These are phyloP conservation scores for Craspedostauros australis DNA, from an alignment of 108 stramenopile species.

Conservation along the genomic window DNA sequence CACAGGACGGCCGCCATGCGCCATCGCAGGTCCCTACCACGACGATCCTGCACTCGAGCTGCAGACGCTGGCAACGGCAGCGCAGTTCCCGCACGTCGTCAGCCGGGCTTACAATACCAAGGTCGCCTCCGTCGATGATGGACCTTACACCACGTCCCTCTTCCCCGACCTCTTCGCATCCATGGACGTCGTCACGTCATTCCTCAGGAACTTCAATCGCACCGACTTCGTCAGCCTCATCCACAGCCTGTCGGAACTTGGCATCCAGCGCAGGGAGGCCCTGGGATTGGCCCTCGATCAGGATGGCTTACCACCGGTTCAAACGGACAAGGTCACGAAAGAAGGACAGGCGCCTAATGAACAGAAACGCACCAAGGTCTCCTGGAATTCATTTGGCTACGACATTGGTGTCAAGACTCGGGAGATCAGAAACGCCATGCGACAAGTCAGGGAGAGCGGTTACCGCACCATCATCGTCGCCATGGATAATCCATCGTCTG, in stretches of 20 bases:
- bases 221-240: background rate
- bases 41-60: slow-evolving; percentile 7
- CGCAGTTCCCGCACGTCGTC: background rate
- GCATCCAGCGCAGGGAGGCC: background rate
- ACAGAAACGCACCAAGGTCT: too few species aligned
- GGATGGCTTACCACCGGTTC: too few species aligned
- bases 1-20: background rate
- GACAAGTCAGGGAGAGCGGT: background rate
- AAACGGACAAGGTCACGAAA: too few species aligned
- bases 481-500: background rate
- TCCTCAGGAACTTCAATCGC: background rate
- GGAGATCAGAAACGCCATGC: too few species aligned
- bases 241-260: background rate
- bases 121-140: background rate
- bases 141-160: background rate
- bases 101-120: background rate
- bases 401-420: too few species aligned
- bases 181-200: background rate
- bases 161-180: background rate
- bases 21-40: slow-evolving; percentile 6
- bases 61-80: background rate
- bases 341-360: too few species aligned
- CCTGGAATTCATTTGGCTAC: too few species aligned
- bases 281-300: background rate
- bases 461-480: slow-evolving; percentile 2